Base-by-base conservation (phyloP, 2,329 filamentous ascomycete genomes). In the Fusarium falciforme region DNA sequence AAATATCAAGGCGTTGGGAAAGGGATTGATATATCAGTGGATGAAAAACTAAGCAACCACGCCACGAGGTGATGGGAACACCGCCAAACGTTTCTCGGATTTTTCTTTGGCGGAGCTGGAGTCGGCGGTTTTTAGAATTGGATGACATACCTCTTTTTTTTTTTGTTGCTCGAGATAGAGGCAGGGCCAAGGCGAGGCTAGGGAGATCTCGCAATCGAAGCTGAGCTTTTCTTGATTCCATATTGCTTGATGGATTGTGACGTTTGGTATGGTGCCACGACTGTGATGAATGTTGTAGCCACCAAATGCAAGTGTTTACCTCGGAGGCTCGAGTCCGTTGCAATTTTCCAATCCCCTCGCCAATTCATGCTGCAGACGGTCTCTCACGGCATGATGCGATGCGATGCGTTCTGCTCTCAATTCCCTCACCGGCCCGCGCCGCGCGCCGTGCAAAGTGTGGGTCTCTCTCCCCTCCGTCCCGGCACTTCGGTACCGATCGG, bases 61-160 rank as follows among this genome's bases (percentile, higher is more conserved):
- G 58, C 58, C 27, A 58, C 42, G 31, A 47, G 27, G 61, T 61
- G 20, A 66, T 66, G 67, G 61, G 64, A 35, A 59, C 49, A 55
- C 61, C 54, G 61, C 55, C 64, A 10, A 54, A 68, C 25, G 35
- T 72, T 76, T 78, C 63, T 68, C 60, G 62, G 20, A 35, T 55
- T 35, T 54, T 44, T 71, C 69, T 72, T 72, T 67, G 33, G 42
- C 69, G 65, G 68, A 66, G 72, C 61, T 20, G 67, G 74, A 77
- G 76, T 76, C 68, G 42, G 67, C 60, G 76, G 76, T 74, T 52
- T 52, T 77, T 44, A 77, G 76, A 77, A 76, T 64, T 74, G 72
- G 64, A 59, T 76, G 72, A 68, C 66, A 66, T 67, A 62, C 57
- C 64, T 66, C 11, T 16, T 44, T 65, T 64, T 27, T 49, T 52